Base-by-base conservation (phyloP, 2,329 filamentous ascomycete genomes). In the Plectosphaerella plurivora region DNA sequence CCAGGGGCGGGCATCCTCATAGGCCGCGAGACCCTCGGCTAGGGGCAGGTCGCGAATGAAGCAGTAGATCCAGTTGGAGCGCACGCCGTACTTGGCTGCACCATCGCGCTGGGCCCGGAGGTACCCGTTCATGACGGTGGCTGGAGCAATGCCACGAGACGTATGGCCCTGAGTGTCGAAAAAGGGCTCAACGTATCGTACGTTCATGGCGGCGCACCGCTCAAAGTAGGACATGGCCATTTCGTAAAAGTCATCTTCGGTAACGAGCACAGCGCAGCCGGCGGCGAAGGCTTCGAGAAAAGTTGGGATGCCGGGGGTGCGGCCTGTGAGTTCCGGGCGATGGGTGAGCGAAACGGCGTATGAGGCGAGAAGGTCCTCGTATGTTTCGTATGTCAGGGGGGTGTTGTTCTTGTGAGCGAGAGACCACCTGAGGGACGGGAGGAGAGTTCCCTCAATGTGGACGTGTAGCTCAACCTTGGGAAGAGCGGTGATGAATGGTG, bases 391-490 rank as follows among this genome's bases (percentile, higher is more conserved):
- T 60, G 89, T 82, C 24, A 76, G 71, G 4, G 83, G 82, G 57
- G 91, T 80, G 50, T 74, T 74, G 74, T 92, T 91, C 61, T 81
- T 81, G 35, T 71, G 64, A 7, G 88, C 86, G 6, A 93, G 81
- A 36, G 74, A 63, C 72, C 91, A 92, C 55, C 91, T 81, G 35
- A 91, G 75, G 49, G 77, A 71, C 1, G 88, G 87, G 35, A 84
- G 83, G 36, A 93, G 77, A 11, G 86, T 86, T 50, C 89, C 89
- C 68, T 92, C 88, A 25, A 93, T 77, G 65, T 93, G 89, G 51
- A 92, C 80, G 69, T 92, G 88, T 63, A 91, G 88, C 66, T 93
- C 88, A 69, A 85, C 89, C 73, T 92, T 92, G 57, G 88, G 88
- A 24, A 92, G 78, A 20, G 77, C 76, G 49, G 73, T 68, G 39